A percentile compares a stretch with the other conserved stretches of the same genome.
Conservation (phyloP, 2,329 filamentous ascomycete species). For the Microdochium nivale region DNA sequence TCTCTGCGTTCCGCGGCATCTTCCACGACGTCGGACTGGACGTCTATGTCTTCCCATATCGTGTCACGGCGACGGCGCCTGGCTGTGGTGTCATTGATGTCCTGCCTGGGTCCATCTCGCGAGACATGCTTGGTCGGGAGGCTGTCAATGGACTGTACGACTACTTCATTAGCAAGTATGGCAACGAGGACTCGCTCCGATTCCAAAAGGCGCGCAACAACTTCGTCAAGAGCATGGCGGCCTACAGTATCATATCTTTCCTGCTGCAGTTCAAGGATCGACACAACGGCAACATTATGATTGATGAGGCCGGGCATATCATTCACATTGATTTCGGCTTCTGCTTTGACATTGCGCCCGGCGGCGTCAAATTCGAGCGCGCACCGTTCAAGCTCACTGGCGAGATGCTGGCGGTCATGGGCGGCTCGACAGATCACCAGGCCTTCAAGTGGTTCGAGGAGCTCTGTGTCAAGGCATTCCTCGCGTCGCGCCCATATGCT, state of each 20-base stretch:
- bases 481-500: conserved; percentile 77
- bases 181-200: conserved; percentile 85
- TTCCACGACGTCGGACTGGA: conserved; percentile 93
- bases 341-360: conserved; percentile 97
- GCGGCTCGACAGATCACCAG: conserved; percentile 74
- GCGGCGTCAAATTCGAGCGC: conserved; percentile 94
- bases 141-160: conserved; percentile 97
- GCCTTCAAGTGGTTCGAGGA: conserved; percentile 95
- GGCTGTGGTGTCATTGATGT: conserved; percentile 98
- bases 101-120: conserved; percentile 92
- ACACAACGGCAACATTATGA: conserved; percentile 99
- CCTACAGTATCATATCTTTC: conserved; percentile 95
- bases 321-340: conserved; percentile 99
- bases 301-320: conserved; percentile 94
- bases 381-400: conserved; percentile 96
- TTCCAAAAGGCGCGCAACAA: conserved; percentile 95
- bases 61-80: conserved; percentile 92
- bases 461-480: conserved; percentile 88
- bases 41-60: conserved; percentile 94
- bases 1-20: conserved; percentile 92
- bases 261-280: conserved; percentile 97
- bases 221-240: conserved; percentile 99
- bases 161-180: conserved; percentile 96
- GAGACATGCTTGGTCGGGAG: conserved; percentile 97
- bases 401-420: conserved; percentile 99